Conservation (phyloP, 192 early-diverging fungal genomes). For the Phlyctochytrium bullatum region DNA sequence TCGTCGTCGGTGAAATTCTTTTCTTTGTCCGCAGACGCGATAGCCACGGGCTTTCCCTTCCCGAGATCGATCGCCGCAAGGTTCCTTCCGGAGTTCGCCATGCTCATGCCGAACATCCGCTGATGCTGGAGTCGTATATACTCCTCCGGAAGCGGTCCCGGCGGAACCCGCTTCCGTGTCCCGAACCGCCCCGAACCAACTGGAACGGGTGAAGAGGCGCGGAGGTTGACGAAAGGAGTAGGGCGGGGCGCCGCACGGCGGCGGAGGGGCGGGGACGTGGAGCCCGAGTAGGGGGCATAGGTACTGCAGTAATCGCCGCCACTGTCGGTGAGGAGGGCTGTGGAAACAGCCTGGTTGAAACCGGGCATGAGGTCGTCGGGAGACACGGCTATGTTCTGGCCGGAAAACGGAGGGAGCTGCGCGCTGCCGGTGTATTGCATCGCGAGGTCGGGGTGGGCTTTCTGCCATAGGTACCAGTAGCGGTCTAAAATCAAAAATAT, state of each 20-base stretch:
- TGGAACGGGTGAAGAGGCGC: not conserved
- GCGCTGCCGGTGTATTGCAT: constrained; percentile 13
- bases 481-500: constrained; percentile 13
- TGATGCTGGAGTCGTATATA: not conserved
- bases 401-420: constrained; percentile 17
- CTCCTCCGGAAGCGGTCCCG: not conserved
- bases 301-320: constrained; percentile 21
- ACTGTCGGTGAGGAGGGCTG: constrained; percentile 9
- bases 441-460: constrained; percentile 4
- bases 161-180: not conserved
- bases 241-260: not conserved
- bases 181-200: not conserved
- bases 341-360: constrained; percentile 14
- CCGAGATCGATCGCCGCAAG: too few relatives aligned
- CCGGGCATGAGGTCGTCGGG: constrained; percentile 23
- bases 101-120: not conserved
- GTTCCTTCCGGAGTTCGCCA: not conserved
- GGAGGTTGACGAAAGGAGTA: not conserved
- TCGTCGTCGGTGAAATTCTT: too few relatives aligned
- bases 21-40: not conserved
- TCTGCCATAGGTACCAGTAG: constrained; percentile 29
- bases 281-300: constrained; percentile 24
- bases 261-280: not conserved
- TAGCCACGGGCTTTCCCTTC: too few relatives aligned
- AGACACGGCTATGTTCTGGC: constrained; percentile 4